phyloP scores from a whole-genome alignment of 768 basidiomycete genomes.

The Tricholoma terreum region DNA sequence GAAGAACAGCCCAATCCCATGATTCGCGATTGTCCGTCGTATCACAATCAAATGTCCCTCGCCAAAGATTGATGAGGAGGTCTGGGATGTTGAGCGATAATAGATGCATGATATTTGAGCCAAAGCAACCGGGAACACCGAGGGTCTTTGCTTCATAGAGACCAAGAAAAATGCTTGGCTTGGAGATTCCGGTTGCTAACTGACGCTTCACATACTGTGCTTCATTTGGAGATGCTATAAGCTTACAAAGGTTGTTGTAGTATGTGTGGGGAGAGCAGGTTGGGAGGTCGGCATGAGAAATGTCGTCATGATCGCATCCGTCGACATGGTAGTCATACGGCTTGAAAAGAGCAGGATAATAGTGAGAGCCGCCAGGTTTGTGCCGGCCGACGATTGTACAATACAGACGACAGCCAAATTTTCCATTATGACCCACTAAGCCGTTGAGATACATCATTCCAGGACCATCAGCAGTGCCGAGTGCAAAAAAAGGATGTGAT shows the following conservation, averaged over 20 bases:
- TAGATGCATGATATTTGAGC: constrained; percentile 39
- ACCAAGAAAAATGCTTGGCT: no score
- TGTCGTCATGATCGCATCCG: not conserved
- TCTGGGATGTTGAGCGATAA: constrained; percentile 35
- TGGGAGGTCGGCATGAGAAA: not conserved
- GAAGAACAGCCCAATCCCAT: not conserved
- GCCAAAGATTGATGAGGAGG: constrained; percentile 32
- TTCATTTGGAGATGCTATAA: constrained; percentile 10
- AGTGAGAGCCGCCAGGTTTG: constrained; percentile 14
- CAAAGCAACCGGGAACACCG: constrained; percentile 28
- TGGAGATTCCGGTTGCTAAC: constrained; percentile 29
- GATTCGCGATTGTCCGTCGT: not conserved
- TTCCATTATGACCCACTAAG: constrained; percentile 24
- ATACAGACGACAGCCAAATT: constrained; percentile 25
- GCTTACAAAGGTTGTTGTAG: not conserved
- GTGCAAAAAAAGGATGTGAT: constrained; percentile 4
- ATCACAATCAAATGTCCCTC: constrained; percentile 18
- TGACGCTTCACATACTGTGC: constrained; percentile 12
- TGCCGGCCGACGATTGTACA: constrained; percentile 23
- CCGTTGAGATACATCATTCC: constrained; percentile 20
- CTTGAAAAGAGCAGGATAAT: constrained; percentile 7
- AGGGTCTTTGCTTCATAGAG: constrained; percentile 15
- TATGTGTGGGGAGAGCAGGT: not conserved
- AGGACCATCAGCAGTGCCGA: constrained; percentile 13
- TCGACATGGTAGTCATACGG: constrained; percentile 8